These are phyloP conservation scores for Nakaseomyces uthaithaninus DNA, from an alignment of 1,139 yeast genomes.

Conservation along the genomic window DNA sequence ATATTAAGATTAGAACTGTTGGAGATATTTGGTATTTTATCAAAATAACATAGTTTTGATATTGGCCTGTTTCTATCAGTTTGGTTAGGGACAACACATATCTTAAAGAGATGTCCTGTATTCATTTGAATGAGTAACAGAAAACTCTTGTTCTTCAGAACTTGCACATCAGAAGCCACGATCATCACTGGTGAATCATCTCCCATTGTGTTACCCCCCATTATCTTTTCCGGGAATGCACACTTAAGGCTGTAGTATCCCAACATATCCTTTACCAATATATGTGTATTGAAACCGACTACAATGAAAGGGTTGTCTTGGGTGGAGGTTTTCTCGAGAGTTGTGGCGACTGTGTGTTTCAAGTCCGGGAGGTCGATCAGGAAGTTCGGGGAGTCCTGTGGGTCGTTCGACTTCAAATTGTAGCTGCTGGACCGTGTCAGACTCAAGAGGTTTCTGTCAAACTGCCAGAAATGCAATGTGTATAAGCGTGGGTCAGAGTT, in stretches of 20 bases:
- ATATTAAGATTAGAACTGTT: constrained; percentile 45
- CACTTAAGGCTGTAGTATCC: constrained; percentile 33
- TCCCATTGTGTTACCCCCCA: constrained; percentile 10
- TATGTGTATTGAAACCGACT: constrained; percentile 40
- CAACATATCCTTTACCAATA: constrained; percentile 40
- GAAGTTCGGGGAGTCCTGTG: constrained; percentile 34
- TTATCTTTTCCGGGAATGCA: constrained; percentile 45
- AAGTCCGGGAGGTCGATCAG: constrained; percentile 25
- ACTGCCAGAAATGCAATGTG: not conserved
- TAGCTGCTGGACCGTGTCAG: not conserved
- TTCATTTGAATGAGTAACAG: constrained; percentile 68
- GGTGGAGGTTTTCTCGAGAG: constrained; percentile 8
- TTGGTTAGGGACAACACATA: constrained; percentile 44
- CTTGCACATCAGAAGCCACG: constrained; percentile 55
- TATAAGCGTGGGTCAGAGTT: not conserved
- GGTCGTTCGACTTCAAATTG: constrained; percentile 2
- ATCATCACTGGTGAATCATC: too few species aligned
- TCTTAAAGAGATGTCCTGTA: constrained; percentile 70
- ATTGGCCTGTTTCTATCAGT: constrained; percentile 32
- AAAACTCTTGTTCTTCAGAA: constrained; percentile 45
- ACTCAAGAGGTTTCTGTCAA: constrained; percentile 1
- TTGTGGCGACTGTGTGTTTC: constrained; percentile 17
- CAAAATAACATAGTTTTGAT: constrained; percentile 58
- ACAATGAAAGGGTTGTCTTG: constrained; percentile 48
- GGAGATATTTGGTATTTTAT: constrained; percentile 48